Evolutionary conservation across 257 asterid species (phyloP).

Genomic region (Rauvolfia tetraphylla): DNA sequence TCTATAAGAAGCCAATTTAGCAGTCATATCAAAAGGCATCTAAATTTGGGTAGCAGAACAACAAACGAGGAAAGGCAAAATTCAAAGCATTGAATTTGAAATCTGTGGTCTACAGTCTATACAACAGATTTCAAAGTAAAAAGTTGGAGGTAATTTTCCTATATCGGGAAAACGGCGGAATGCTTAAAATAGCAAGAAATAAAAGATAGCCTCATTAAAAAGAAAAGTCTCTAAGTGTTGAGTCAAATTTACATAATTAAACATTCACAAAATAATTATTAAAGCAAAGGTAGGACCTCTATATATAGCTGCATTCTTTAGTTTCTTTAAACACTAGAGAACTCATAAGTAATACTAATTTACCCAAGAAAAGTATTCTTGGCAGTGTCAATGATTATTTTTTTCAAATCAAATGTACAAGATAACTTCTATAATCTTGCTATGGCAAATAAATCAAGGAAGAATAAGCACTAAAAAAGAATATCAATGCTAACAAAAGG

Average conservation of each 20-base stretch:
- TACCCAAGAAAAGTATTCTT: background rate
- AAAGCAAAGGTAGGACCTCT: background rate
- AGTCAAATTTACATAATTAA: background rate
- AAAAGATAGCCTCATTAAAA: background rate
- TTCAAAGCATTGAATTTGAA: background rate
- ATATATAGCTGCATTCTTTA: background rate
- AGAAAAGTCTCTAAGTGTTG: background rate
- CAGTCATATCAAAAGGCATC: background rate
- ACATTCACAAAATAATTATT: background rate
- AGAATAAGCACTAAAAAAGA: slow-evolving; percentile 28
- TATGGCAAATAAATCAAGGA: slow-evolving; percentile 23
- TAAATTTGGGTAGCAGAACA: background rate
- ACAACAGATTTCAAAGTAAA: background rate
- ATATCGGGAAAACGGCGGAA: background rate
- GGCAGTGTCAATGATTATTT: slow-evolving; percentile 20
- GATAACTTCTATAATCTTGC: slow-evolving; percentile 25
- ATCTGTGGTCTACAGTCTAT: background rate
- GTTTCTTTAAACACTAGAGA: background rate
- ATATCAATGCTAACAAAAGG: slow-evolving; percentile 19
- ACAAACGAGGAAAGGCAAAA: background rate
- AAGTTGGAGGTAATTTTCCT: background rate
- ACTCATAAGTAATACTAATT: background rate
- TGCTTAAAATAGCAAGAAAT: background rate
- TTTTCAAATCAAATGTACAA: slow-evolving; percentile 38
- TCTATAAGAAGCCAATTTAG: background rate